Conservation (phyloP, 805 yeast species). For the Cyberlindnera bimundalis region DNA sequence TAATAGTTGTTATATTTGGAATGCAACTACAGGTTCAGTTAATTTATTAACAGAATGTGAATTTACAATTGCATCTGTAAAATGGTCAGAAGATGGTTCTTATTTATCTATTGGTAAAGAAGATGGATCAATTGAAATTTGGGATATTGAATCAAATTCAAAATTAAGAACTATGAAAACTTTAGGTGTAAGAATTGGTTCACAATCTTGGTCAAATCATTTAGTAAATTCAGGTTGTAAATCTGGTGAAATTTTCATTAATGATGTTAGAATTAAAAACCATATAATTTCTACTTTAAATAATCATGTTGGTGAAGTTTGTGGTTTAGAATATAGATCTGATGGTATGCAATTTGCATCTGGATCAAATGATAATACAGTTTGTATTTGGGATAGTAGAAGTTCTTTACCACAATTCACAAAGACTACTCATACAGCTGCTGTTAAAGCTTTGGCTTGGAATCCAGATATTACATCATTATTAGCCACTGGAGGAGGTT, state of each 20-base stretch:
- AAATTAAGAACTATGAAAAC: slow-evolving; percentile 71
- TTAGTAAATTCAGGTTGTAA: slow-evolving; percentile 83
- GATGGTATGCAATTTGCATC: slow-evolving; percentile 87
- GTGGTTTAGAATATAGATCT: slow-evolving; percentile 81
- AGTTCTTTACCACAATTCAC: slow-evolving; percentile 64
- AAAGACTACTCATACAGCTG: slow-evolving; percentile 83
- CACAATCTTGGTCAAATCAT: slow-evolving; percentile 83
- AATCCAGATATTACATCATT: slow-evolving; percentile 81
- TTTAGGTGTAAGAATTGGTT: slow-evolving; percentile 73
- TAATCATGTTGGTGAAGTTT: slow-evolving; percentile 82
- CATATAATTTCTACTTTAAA: slow-evolving; percentile 63
- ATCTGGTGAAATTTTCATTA: slow-evolving; percentile 78
- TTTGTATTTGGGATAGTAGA: slow-evolving; percentile 90
- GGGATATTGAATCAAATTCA: slow-evolving; percentile 84
- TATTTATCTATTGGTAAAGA: slow-evolving; percentile 81
- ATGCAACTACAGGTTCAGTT: slow-evolving; percentile 79
- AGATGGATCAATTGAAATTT: slow-evolving; percentile 83
- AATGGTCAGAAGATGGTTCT: slow-evolving; percentile 90
- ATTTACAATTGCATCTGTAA: slow-evolving; percentile 60
- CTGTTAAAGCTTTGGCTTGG: slow-evolving; percentile 94
- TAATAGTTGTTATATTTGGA: slow-evolving; percentile 84
- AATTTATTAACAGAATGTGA: slow-evolving; percentile 61
- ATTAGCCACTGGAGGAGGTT: slow-evolving; percentile 97
- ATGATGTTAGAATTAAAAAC: slow-evolving; percentile 82
- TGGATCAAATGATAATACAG: slow-evolving; percentile 93